These are phyloP conservation scores for Fraxinus albicans DNA, from an alignment of 305 asterid species.

Conservation along the genomic window DNA sequence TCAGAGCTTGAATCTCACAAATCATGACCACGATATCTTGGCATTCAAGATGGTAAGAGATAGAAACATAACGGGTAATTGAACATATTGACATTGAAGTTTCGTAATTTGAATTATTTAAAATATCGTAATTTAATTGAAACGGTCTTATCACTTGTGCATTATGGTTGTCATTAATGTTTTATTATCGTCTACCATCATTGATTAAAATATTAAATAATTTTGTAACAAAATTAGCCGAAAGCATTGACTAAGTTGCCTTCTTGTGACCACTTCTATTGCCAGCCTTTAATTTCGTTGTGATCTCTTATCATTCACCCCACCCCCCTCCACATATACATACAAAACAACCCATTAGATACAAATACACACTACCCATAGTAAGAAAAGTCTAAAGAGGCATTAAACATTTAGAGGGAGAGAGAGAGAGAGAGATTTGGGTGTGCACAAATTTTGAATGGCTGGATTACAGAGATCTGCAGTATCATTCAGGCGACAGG, in stretches of 20 bases:
- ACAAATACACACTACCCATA: not conserved
- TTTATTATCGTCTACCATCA: not conserved
- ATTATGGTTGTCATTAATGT: no score
- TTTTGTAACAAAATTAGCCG: not conserved
- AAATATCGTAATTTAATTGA: not conserved
- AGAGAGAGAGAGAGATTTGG: not conserved
- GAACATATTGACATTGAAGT: not conserved
- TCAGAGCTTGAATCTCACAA: no score
- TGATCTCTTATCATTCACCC: not conserved
- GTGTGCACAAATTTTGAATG: conserved; percentile 30
- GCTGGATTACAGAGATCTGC: conserved; percentile 90
- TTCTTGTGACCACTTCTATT: not conserved
- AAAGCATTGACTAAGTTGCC: conserved; percentile 1
- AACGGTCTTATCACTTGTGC: not conserved
- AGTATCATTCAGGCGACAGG: conserved; percentile 82
- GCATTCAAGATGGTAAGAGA: not conserved
- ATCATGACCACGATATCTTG: no score
- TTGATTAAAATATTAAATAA: not conserved
- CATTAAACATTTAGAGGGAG: conserved; percentile 1
- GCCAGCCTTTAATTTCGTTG: not conserved
- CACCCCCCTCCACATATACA: not conserved
- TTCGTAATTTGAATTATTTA: no score
- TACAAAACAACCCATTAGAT: not conserved
- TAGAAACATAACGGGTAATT: not conserved
- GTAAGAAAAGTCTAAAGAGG: not conserved